A percentile compares a stretch with the other conserved stretches of the same genome.
phyloP scores from a whole-genome alignment of 2,329 filamentous ascomycete genomes.

The Leptodontidium sp. region DNA sequence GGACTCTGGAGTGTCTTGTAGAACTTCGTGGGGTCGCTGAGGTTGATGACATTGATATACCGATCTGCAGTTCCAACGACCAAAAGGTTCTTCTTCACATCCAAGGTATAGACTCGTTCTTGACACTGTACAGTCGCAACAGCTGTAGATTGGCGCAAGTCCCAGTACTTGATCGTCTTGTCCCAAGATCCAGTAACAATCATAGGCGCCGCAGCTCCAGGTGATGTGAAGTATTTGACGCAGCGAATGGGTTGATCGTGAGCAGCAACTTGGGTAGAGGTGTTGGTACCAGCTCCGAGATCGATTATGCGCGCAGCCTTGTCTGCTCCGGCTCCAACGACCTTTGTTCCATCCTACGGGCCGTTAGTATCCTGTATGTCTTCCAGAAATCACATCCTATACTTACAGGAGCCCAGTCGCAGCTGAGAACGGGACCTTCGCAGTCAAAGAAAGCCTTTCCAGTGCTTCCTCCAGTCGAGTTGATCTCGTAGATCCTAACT shows the following conservation, averaged over 20 bases:
- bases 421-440: conserved; percentile 82
- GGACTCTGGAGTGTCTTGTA: conserved; percentile 98
- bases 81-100: conserved; percentile 85
- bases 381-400: neutral
- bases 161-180: conserved; percentile 91
- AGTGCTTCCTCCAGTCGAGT: conserved; percentile 77
- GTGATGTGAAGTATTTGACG: conserved; percentile 78
- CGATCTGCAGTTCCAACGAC: conserved; percentile 94
- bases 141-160: conserved; percentile 72
- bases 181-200: conserved; percentile 94
- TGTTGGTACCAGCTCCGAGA: conserved; percentile 70
- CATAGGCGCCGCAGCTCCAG: conserved; percentile 71
- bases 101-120: conserved; percentile 89
- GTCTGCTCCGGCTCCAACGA: conserved; percentile 88
- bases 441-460: conserved; percentile 89
- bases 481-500: conserved; percentile 95
- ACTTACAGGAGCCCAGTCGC: conserved; percentile 87
- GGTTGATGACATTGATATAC: conserved; percentile 94
- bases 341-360: conserved; percentile 83
- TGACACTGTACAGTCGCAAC: conserved; percentile 72
- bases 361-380: conserved; percentile 24
- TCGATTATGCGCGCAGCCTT: conserved; percentile 92
- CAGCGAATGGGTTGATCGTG: conserved; percentile 85
- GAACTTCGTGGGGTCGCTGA: conserved; percentile 86
- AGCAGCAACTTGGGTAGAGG: conserved; percentile 74